phyloP scores from a whole-genome alignment of 306 rosid genomes.

The Cyamopsis tetragonoloba region DNA sequence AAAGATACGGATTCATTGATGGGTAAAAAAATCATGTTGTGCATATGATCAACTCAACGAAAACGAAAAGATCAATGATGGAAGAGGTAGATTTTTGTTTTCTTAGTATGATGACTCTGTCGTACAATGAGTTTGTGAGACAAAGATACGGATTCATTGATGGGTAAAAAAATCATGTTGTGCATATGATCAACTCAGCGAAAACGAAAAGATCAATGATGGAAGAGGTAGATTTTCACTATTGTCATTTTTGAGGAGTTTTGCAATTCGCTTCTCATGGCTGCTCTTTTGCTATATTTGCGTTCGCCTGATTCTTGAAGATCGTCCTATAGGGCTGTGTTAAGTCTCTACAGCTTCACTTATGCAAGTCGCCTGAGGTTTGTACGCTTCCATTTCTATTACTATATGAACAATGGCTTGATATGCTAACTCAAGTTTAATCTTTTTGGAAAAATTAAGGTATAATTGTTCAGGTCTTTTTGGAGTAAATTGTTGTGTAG shows the following conservation, averaged over 20 bases:
- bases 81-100: not conserved
- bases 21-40: not conserved
- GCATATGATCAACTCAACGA: not conserved
- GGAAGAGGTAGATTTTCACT: not conserved
- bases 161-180: not conserved
- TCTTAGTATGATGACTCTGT: not conserved
- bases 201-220: not conserved
- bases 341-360: constrained; percentile 1
- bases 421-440: not conserved
- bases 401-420: not conserved
- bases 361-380: not conserved
- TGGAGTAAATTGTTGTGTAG: not conserved
- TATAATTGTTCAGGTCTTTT: not conserved
- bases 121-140: not conserved
- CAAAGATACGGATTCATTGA: not conserved
- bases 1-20: not conserved
- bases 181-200: not conserved
- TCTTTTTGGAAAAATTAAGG: not conserved
- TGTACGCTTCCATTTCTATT: not conserved
- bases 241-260: not conserved
- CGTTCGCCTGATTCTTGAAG: constrained; percentile 1
- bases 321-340: not conserved
- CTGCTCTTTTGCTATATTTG: not conserved
- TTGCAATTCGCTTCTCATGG: not conserved
- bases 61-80: not conserved